Conservation (phyloP, 345 rosid genomes). For the Euclidium syriacum region DNA sequence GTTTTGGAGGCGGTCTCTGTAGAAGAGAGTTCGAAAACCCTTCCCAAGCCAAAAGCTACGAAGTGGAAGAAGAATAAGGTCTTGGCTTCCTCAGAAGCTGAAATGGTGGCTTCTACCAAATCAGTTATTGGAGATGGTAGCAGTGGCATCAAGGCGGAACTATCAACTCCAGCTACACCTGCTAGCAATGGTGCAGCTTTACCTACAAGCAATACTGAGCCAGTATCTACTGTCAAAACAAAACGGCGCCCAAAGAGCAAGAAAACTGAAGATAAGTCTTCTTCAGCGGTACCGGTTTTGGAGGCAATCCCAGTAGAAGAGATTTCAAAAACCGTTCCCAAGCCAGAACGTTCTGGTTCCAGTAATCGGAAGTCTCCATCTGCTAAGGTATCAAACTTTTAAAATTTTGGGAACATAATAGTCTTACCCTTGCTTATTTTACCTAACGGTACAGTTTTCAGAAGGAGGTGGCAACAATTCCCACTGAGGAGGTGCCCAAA, state of each 20-base stretch:
- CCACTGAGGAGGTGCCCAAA: conserved; percentile 20
- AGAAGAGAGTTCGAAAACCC: conserved; percentile 24
- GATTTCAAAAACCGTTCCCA: conserved; percentile 23
- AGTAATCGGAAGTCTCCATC: conserved; percentile 16
- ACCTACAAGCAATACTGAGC: conserved; percentile 16
- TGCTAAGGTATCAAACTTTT: conserved; percentile 39
- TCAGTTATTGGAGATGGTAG: conserved; percentile 25
- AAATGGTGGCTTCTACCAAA: conserved; percentile 25
- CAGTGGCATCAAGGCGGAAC: conserved; percentile 16
- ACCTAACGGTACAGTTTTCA: conserved; percentile 40
- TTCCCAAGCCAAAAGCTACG: neutral
- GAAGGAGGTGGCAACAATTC: conserved; percentile 26
- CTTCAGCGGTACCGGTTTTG: conserved; percentile 26
- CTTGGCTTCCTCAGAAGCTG: conserved; percentile 27
- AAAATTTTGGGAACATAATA: conserved; percentile 2
- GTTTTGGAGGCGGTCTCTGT: conserved; percentile 28
- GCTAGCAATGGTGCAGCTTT: too few species aligned
- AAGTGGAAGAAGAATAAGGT: conserved; percentile 36
- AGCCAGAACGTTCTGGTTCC: conserved; percentile 28
- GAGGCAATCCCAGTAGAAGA: conserved; percentile 21
- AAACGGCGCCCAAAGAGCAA: conserved; percentile 42
- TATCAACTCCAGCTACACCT: too few species aligned
- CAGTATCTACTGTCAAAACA: conserved; percentile 28
- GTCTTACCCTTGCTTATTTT: conserved; percentile 17
- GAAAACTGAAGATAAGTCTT: conserved; percentile 33